A percentile compares a stretch with the other conserved stretches of the same genome.
These are phyloP conservation scores for Kregervanrija fluxuum DNA, from an alignment of 805 yeast species.

Conservation along the genomic window DNA sequence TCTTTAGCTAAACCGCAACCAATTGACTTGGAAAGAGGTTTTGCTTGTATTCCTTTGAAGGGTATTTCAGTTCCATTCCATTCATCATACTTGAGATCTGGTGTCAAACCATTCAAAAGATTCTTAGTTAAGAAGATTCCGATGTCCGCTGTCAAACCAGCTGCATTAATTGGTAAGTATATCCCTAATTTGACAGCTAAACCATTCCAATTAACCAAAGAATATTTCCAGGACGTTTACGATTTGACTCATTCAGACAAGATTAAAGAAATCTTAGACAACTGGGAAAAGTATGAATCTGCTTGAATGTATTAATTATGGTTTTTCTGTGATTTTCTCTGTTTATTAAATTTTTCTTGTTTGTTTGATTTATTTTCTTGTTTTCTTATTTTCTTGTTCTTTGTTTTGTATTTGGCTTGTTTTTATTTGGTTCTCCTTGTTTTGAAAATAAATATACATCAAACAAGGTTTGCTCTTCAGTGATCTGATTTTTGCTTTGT, in stretches of 20 bases:
- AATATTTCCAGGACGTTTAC: constrained; percentile 94
- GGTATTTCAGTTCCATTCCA: constrained; percentile 99
- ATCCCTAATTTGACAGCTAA: constrained; percentile 98
- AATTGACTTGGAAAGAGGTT: constrained; percentile 94
- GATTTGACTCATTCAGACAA: constrained; percentile 84
- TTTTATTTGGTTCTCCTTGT: neutral
- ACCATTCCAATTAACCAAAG: constrained; percentile 94
- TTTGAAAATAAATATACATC: neutral
- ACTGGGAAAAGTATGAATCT: constrained; percentile 82
- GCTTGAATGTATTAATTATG: constrained; percentile 27
- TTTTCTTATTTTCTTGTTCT: too few species aligned
- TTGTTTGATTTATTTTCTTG: neutral
- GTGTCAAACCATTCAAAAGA: constrained; percentile 98
- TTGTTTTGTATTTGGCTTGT: neutral
- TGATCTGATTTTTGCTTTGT: too few species aligned
- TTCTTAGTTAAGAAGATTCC: constrained; percentile 95
- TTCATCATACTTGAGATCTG: constrained; percentile 95
- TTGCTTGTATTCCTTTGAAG: constrained; percentile 95
- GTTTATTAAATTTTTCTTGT: neutral
- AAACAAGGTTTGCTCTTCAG: too few species aligned
- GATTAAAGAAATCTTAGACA: constrained; percentile 83
- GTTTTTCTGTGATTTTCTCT: neutral
- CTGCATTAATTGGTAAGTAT: constrained; percentile 88
- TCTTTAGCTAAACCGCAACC: constrained; percentile 91
- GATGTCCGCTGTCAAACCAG: constrained; percentile 90